Evolutionary conservation across 805 yeast genomes (phyloP).

Genomic region (Saccharomycopsis guyanensis): DNA sequence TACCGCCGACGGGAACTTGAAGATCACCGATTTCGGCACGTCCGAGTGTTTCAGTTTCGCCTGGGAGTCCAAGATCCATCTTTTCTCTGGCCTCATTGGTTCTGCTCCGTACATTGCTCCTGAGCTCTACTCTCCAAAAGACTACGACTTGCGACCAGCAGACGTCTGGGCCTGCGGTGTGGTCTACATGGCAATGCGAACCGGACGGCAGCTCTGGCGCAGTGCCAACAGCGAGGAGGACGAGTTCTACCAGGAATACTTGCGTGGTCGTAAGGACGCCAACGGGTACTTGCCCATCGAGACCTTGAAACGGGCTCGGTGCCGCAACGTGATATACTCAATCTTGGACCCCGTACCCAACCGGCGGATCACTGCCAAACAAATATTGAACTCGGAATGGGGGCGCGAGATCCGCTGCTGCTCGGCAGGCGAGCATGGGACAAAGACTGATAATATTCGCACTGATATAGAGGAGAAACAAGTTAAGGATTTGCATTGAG

Average conservation of each 20-base stretch:
- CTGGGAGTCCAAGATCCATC: slow-evolving; percentile 63
- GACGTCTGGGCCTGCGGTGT: slow-evolving; percentile 95
- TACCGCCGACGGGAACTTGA: slow-evolving; percentile 63
- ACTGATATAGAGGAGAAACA: neutral
- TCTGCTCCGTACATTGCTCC: slow-evolving; percentile 90
- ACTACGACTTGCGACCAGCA: slow-evolving; percentile 74
- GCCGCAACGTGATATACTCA: slow-evolving; percentile 89
- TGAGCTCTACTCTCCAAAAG: slow-evolving; percentile 59
- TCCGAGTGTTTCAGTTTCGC: slow-evolving; percentile 80
- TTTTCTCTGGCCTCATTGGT: slow-evolving; percentile 74
- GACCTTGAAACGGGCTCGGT: slow-evolving; percentile 71
- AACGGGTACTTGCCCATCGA: slow-evolving; percentile 93
- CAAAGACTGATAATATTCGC: slow-evolving; percentile 15
- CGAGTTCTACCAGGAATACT: slow-evolving; percentile 68
- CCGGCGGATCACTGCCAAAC: slow-evolving; percentile 81
- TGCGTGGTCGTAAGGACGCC: slow-evolving; percentile 70
- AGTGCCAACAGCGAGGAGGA: slow-evolving; percentile 67
- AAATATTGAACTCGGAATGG: slow-evolving; percentile 91
- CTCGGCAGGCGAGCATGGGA: slow-evolving; percentile 47
- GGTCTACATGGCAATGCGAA: slow-evolving; percentile 87
- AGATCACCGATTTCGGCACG: slow-evolving; percentile 85
- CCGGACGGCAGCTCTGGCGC: slow-evolving; percentile 92
- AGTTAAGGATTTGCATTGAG: no score
- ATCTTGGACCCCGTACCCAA: slow-evolving; percentile 87
- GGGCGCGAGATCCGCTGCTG: slow-evolving; percentile 82